Evolutionary conservation across 2,329 filamentous ascomycete species (phyloP), one percentile per base, ranked within the genome.

Genomic region (Hypoxylon sp.): DNA sequence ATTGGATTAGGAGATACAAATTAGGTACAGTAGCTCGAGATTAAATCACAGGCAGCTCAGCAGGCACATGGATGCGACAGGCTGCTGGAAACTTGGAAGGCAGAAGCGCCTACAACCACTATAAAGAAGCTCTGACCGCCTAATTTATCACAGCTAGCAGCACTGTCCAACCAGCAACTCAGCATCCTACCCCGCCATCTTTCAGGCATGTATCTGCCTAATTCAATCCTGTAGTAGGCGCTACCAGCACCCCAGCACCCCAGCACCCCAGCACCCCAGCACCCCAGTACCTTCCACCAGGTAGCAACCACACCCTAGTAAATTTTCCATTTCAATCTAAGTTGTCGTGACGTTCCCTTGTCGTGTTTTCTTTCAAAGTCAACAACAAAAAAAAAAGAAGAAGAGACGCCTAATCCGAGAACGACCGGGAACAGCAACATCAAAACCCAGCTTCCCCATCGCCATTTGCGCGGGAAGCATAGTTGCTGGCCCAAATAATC

Each of bases 131-230:
- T 51, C 42, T 54, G 44, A 53, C 54, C 49, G 49, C 50, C 37
- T 47, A 43, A 15, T n/a, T n/a, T 35, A 20, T 13, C 15, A 7
- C 20, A 29, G 13, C 2, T n/a, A 46, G 12, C 25, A 42, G 13
- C 27, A 25, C n/a, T 19, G 4, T 15, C n/a, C n/a, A 13, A 29
- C 20, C 38, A 17, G 48, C 40, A 37, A n/a, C n/a, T n/a, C n/a
- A n/a, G n/a, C n/a, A n/a, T n/a, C 38, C 35, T 59, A 59, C 56
- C 56, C 56, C 56, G 45, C 56, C 38, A 51, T 53, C 44, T 15
- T n/a, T 36, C 29, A 37, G 37, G 40, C 41, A 37, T 17, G 27
- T 43, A 37, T 5, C 35, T 13, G 25, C 55, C 55, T 48, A 58
- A 49, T 38, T 6, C 16, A 41, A 25, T 25, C 40, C 44, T 34